phyloP scores from a whole-genome alignment of 148 eudicot genomes.

The Cornus kousa region DNA sequence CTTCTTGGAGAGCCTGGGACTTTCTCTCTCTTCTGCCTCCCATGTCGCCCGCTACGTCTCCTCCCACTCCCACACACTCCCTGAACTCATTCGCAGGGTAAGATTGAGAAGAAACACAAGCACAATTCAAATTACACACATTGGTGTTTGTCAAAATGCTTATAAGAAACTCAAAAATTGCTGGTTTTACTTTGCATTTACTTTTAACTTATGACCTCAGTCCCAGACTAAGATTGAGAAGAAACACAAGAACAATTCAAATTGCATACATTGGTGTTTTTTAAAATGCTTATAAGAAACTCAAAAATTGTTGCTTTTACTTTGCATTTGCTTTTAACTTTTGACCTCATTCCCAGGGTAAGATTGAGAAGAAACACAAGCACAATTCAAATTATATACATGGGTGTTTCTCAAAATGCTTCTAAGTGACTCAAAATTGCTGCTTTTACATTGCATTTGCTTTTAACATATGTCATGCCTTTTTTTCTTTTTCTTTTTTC shows the following conservation, averaged over 20 bases:
- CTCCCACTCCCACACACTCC: slow-evolving; percentile 38
- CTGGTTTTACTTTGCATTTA: too few relatives aligned
- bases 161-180: not conserved
- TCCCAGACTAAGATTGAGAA: slow-evolving; percentile 28
- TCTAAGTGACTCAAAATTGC: not conserved
- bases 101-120: not conserved
- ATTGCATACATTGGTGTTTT: too few relatives aligned
- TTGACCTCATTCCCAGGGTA: too few relatives aligned
- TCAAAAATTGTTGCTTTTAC: too few relatives aligned
- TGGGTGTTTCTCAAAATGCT: not conserved
- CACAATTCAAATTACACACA: not conserved
- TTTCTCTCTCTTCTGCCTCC: slow-evolving; percentile 52
- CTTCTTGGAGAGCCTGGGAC: slow-evolving; percentile 75
- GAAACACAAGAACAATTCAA: not conserved
- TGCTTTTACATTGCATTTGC: not conserved
- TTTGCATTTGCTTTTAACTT: too few relatives aligned
- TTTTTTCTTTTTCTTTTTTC: not conserved
- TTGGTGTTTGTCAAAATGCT: not conserved
- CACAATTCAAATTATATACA: not conserved
- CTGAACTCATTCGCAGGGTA: slow-evolving; percentile 62
- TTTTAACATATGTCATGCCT: not conserved
- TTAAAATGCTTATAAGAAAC: too few relatives aligned
- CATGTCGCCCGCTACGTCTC: slow-evolving; percentile 65
- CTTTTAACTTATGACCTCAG: not conserved
- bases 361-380: not conserved